A percentile compares a stretch with the other conserved stretches of the same genome.
Conservation (phyloP, 2,329 filamentous ascomycete species). For the Cladosporium sp. region DNA sequence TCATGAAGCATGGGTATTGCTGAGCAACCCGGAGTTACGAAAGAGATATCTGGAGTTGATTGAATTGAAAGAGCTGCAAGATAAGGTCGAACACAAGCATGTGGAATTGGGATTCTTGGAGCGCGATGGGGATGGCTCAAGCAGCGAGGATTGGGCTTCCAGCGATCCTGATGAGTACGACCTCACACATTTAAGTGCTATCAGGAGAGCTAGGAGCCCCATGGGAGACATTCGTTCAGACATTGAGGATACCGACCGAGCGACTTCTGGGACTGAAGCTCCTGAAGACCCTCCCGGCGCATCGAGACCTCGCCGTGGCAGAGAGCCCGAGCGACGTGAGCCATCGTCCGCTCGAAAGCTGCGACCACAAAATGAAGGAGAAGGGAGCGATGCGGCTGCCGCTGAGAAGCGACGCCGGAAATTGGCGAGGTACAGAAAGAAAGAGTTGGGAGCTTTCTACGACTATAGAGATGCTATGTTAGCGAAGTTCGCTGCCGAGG, state of each 20-base stretch:
- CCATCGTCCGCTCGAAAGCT: neutral
- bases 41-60: conserved; percentile 27
- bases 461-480: conserved; percentile 30
- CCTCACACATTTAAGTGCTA: conserved; percentile 13
- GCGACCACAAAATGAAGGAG: conserved; percentile 1
- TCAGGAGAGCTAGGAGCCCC: conserved; percentile 6
- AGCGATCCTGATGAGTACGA: conserved; percentile 32
- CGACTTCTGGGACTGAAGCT: neutral
- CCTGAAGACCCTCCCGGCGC: neutral
- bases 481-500: conserved; percentile 29
- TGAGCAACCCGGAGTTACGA: conserved; percentile 26
- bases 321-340: conserved; percentile 4
- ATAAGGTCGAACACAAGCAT: conserved; percentile 20
- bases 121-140: conserved; percentile 17
- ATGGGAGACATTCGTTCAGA: conserved; percentile 5
- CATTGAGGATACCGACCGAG: neutral
- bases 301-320: neutral
- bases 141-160: conserved; percentile 27
- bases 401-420: conserved; percentile 24
- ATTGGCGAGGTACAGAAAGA: conserved; percentile 27
- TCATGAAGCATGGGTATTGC: conserved; percentile 28
- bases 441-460: conserved; percentile 28
- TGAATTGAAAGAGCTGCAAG: conserved; percentile 27
- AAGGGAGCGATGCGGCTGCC: conserved; percentile 9
- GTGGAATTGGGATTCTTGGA: conserved; percentile 10